These are phyloP conservation scores for Penicillium nordicum DNA, from an alignment of 2,329 filamentous ascomycete genomes.

Conservation along the genomic window DNA sequence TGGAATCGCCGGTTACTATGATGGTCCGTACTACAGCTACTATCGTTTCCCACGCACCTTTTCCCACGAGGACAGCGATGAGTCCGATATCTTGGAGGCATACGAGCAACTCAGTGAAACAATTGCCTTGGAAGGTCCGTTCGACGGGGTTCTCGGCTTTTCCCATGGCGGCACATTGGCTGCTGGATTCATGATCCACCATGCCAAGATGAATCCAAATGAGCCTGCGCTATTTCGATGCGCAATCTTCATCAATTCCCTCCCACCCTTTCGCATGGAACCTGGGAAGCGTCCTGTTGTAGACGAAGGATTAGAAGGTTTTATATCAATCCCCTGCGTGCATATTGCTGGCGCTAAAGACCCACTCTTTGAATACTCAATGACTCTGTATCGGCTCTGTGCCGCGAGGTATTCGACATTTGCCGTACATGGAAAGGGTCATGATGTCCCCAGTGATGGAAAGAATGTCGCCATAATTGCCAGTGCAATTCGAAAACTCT, in stretches of 20 bases:
- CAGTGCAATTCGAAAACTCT: conserved; percentile 22
- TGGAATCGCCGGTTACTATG: conserved; percentile 30
- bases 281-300: conserved; percentile 20
- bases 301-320: conserved; percentile 24
- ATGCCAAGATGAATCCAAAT: conserved; percentile 23
- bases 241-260: conserved; percentile 33
- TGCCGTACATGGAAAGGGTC: conserved; percentile 26
- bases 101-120: conserved; percentile 28
- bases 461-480: conserved; percentile 26
- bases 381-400: conserved; percentile 25
- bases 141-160: conserved; percentile 36
- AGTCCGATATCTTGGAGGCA: conserved; percentile 24
- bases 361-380: conserved; percentile 24
- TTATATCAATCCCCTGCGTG: conserved; percentile 27
- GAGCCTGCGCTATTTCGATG: conserved; percentile 28
- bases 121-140: conserved; percentile 23
- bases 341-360: conserved; percentile 26
- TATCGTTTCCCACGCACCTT: conserved; percentile 29
- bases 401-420: conserved; percentile 19
- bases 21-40: conserved; percentile 35
- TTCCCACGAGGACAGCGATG: conserved; percentile 20
- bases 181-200: conserved; percentile 28
- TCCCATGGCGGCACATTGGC: conserved; percentile 36
- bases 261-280: conserved; percentile 32
- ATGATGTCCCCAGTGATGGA: conserved; percentile 27